Evolutionary conservation across 805 yeast genomes (phyloP).

Genomic region (Cyberlindnera veronae): DNA sequence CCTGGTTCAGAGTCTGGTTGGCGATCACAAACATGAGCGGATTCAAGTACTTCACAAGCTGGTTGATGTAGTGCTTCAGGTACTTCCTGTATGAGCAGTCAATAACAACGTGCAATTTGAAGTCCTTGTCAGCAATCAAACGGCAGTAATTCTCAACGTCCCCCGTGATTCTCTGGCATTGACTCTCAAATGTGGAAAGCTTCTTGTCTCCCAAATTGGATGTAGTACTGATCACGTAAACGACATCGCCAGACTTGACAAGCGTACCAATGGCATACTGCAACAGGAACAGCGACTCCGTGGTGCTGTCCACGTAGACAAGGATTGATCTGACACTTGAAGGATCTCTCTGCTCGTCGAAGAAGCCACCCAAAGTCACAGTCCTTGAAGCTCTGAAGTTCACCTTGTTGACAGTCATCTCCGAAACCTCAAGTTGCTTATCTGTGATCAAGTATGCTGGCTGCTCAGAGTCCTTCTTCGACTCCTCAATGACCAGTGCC

Average conservation of each 20-base stretch:
- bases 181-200: constrained; percentile 21
- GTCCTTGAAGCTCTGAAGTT: constrained; percentile 64
- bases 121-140: constrained; percentile 16
- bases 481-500: constrained; percentile 17
- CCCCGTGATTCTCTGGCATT: constrained; percentile 14
- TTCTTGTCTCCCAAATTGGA: constrained; percentile 31
- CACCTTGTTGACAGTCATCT: constrained; percentile 45
- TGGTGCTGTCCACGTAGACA: constrained; percentile 77
- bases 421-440: constrained; percentile 56
- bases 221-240: constrained; percentile 60
- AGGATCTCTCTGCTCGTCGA: constrained; percentile 25
- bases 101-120: constrained; percentile 28
- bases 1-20: constrained; percentile 11
- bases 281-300: constrained; percentile 78
- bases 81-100: constrained; percentile 36
- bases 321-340: constrained; percentile 54
- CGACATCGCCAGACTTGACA: constrained; percentile 74
- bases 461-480: constrained; percentile 26
- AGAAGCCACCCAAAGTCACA: constrained; percentile 65
- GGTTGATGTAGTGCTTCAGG: constrained; percentile 36
- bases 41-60: constrained; percentile 33
- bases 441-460: constrained; percentile 48
- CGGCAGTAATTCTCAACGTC: constrained; percentile 13
- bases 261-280: constrained; percentile 89
- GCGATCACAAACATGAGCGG: constrained; percentile 28